Conservation (phyloP, 1,284 basidiomycete species). For the Trichosporon inkin region DNA sequence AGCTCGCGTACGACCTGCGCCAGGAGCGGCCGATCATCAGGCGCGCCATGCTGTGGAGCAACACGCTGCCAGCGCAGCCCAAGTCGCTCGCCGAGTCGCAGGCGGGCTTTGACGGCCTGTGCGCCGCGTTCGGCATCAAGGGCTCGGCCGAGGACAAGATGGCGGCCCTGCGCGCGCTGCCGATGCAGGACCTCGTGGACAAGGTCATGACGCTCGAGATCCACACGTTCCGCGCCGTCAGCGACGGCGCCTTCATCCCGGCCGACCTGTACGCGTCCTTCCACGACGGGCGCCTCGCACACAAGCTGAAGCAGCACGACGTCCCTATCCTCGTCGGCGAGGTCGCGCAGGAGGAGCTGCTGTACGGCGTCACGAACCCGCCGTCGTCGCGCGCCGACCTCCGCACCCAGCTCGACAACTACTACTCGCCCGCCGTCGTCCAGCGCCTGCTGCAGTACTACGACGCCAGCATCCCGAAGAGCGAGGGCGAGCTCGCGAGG, state of each 20-base stretch:
- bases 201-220: slow-evolving; percentile 29
- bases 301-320: slow-evolving; percentile 20
- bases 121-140: slow-evolving; percentile 24
- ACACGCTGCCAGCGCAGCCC: slow-evolving; percentile 30
- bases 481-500: slow-evolving; percentile 8
- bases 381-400: slow-evolving; percentile 19
- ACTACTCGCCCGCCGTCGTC: slow-evolving; percentile 23
- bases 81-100: slow-evolving; percentile 29
- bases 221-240: slow-evolving; percentile 31
- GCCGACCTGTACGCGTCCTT: slow-evolving; percentile 16
- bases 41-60: slow-evolving; percentile 29
- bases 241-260: slow-evolving; percentile 30
- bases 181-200: slow-evolving; percentile 22
- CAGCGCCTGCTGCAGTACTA: slow-evolving; percentile 17
- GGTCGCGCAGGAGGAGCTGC: slow-evolving; percentile 26
- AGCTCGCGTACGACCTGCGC: slow-evolving; percentile 40
- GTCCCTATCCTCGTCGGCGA: slow-evolving; percentile 31
- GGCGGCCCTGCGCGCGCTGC: slow-evolving; percentile 21
- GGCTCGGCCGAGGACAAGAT: slow-evolving; percentile 26
- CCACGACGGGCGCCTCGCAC: slow-evolving; percentile 22
- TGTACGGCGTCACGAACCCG: slow-evolving; percentile 30
- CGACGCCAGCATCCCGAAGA: neutral
- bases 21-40: slow-evolving; percentile 18
- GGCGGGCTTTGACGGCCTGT: slow-evolving; percentile 28
- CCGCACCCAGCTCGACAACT: slow-evolving; percentile 25